Conservation (phyloP, 495 filamentous ascomycete genomes). For the Aspergillus wentii region DNA sequence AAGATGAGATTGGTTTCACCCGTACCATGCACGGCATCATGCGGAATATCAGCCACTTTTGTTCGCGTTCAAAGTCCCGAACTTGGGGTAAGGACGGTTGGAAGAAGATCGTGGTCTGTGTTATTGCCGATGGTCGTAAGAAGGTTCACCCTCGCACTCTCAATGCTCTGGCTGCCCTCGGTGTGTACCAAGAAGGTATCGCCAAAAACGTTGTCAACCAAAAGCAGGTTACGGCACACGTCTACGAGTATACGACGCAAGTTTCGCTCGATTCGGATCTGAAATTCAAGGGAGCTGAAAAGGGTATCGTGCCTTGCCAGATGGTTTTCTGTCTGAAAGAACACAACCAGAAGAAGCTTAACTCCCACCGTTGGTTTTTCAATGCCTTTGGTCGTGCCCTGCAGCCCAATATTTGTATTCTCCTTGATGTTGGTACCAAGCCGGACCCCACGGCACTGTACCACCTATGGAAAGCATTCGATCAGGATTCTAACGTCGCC, state of each 20-base stretch:
- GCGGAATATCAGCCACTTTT: conserved; percentile 96
- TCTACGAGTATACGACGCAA: conserved; percentile 99
- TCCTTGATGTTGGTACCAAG: conserved; percentile 93
- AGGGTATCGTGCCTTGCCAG: conserved; percentile 97
- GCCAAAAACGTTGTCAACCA: conserved; percentile 97
- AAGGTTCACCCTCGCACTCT: conserved; percentile 93
- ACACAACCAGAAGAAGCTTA: conserved; percentile 95
- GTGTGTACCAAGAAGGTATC: conserved; percentile 98
- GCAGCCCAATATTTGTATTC: conserved; percentile 92
- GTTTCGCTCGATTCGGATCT: conserved; percentile 91
- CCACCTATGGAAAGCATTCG: conserved; percentile 98
- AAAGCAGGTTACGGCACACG: conserved; percentile 77
- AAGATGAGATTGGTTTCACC: conserved; percentile 93
- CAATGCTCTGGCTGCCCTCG: conserved; percentile 94
- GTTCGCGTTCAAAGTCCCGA: conserved; percentile 81
- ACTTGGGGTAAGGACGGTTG: conserved; percentile 97
- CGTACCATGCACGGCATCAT: conserved; percentile 98
- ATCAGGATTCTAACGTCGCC: conserved; percentile 92
- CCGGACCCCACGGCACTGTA: conserved; percentile 86
- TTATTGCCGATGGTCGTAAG: conserved; percentile 88
- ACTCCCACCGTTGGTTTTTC: conserved; percentile 99
- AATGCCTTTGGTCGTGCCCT: conserved; percentile 93
- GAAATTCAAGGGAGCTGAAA: conserved; percentile 98
- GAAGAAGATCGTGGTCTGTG: conserved; percentile 99
- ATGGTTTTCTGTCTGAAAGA: conserved; percentile 99